A percentile compares a stretch with the other conserved stretches of the same genome.
Evolutionary conservation across 2,329 filamentous ascomycete genomes (phyloP).

Genomic region (Fusarium musae): DNA sequence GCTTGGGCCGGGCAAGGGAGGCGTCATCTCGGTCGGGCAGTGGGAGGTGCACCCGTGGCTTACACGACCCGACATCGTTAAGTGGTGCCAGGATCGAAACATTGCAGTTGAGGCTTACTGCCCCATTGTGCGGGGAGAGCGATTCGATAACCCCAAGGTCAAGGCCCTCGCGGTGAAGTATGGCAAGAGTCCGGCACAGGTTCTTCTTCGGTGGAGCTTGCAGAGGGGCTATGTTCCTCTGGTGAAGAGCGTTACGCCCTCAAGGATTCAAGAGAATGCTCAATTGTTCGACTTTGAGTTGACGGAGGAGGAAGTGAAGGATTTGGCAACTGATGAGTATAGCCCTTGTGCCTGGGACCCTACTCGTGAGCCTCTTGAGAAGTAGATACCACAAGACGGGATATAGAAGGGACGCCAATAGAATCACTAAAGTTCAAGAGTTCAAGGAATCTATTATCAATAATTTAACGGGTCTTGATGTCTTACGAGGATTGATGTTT

Average conservation of each 20-base stretch:
- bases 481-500: neutral
- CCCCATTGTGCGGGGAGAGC: constrained; percentile 73
- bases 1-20: constrained; percentile 71
- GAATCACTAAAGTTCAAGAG: neutral
- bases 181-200: constrained; percentile 77
- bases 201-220: constrained; percentile 83
- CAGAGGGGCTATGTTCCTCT: constrained; percentile 81
- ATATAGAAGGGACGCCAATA: neutral
- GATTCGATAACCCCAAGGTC: constrained; percentile 75
- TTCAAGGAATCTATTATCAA: too few relatives aligned
- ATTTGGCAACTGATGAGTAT: constrained; percentile 63
- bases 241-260: constrained; percentile 77
- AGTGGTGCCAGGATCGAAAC: constrained; percentile 76
- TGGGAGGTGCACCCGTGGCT: constrained; percentile 94
- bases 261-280: constrained; percentile 73
- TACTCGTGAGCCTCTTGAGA: constrained; percentile 58
- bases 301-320: constrained; percentile 62
- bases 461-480: neutral
- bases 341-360: constrained; percentile 68
- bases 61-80: constrained; percentile 78
- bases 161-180: constrained; percentile 76
- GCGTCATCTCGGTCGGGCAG: constrained; percentile 84
- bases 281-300: constrained; percentile 66
- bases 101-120: constrained; percentile 73
- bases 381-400: constrained; percentile 31